Evolutionary conservation across 306 rosid species (phyloP), one percentile per base, ranked within the genome.

Genomic region (Vachellia collinsii): DNA sequence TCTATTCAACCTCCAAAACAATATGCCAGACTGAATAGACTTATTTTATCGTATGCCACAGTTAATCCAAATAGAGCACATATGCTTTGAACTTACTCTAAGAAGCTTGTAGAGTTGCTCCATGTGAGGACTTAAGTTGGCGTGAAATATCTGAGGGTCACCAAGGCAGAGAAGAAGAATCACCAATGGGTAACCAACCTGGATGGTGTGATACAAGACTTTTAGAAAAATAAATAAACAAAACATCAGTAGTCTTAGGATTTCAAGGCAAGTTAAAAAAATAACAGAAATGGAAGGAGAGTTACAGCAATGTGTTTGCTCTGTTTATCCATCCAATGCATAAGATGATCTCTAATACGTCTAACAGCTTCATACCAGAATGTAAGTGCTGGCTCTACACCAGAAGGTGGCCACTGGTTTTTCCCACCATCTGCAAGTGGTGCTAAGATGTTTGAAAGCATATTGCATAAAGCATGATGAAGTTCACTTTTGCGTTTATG

Each of bases 291-390:
- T 39, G 67, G 38, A 51, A 70, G 34, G 58, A 77, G 75, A 69
- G 76, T 82, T 80, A 96, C 99, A 77, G 98, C 87, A 70, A 96
- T 85, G 86, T 96, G 99, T 84, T 96, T 96, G 97, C 97, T 96
- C 84, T 96, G 98, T 86, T 89, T 96, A 59, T 96, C 99, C 97
- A 96, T 96, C 99, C 99, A 96, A 64, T 92, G 92, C 80, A 89
- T 79, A 59, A 96, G 93, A 79, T 89, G 94, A 74, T 80, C 83
- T 84, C 98, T 89, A 76, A 96, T 96, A 75, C 99, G 89, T 69
- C 98, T 97, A 88, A 96, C 99, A 86, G 99, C 99, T 78, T 96
- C 99, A 83, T 86, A 89, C 99, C 99, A 96, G 68, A 96, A 84
- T 43, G 91, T 90, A 75, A 96, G 98, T n/a, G 97, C 96, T 50